Base-by-base conservation (phyloP, 371 early-diverging fungal species). In the Mucor sp. region DNA sequence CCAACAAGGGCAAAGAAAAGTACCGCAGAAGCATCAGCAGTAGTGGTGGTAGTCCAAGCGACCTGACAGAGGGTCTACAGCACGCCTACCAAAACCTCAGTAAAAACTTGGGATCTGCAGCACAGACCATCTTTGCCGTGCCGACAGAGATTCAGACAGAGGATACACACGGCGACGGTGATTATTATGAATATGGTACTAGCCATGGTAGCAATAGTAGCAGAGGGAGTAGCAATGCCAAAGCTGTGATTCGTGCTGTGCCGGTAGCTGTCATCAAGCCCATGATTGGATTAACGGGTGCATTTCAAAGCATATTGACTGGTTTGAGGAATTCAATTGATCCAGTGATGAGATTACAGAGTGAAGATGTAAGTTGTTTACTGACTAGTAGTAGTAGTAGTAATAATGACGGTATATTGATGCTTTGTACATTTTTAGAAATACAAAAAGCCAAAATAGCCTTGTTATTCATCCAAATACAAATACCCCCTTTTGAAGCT, bases 231-330 rank as follows among this genome's bases (percentile, higher is more conserved):
- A 25, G 56, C 30, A 30, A 9, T 47, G 35, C 60, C 27, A 58
- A 86, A 17, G 91, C 95, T 0, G 94, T 95, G 5, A 90, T 95
- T 41, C 85, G 91, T 14, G 96, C 98, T 7, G 95, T 97, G 17
- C 98, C 98, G 0, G 90, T 95, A 6, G 96, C 96, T 1, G 92
- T 97, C n/a, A 83, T 98, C 32, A 92, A 92, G 72, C 97, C 99
- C 0, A 94, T 97, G 92, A 95, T 98, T 71, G 98, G 98, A 0
- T 90, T 95, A 0, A 92, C 97, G 0, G 96, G 96, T 48, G 97
- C 97, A 0, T 90, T 97, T 15, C 92, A 95, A 12, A 95, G 97
- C 76, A 90, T 97, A 12, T 83, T 98, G 57, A 84, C 97, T 37
- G 98, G 98, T 1, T 64, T 97, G 62, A 89, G 93, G 59, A 97